Conservation (phyloP, 371 early-diverging fungal genomes). For the Mortierella sp. region DNA sequence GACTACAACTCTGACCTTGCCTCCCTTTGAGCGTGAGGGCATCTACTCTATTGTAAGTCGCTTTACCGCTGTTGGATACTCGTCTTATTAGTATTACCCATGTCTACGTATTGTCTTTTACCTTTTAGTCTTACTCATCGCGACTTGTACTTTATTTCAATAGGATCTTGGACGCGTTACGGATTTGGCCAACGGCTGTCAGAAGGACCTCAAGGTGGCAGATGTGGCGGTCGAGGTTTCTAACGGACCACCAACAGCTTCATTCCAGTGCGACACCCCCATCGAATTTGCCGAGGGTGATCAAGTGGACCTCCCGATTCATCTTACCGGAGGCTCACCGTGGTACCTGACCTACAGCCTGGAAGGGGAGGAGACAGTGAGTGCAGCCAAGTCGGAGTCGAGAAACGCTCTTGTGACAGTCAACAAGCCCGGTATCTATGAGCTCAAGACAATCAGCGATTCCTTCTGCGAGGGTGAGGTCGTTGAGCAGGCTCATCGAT, state of each 20-base stretch:
- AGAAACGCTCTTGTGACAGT: constrained; percentile 44
- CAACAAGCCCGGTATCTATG: constrained; percentile 34
- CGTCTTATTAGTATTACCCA: not conserved
- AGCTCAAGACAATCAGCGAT: constrained; percentile 36
- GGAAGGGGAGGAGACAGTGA: constrained; percentile 17
- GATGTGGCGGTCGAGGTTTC: constrained; percentile 48
- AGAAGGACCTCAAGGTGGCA: constrained; percentile 42
- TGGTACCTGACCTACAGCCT: constrained; percentile 43
- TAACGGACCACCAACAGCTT: constrained; percentile 43
- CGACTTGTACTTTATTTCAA: not conserved
- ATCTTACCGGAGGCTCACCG: constrained; percentile 49
- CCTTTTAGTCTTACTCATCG: not conserved
- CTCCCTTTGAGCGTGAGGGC: constrained; percentile 48
- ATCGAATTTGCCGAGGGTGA: constrained; percentile 48
- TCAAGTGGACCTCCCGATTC: constrained; percentile 33
- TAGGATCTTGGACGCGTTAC: constrained; percentile 49
- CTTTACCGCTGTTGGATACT: too few relatives aligned
- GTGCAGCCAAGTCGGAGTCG: constrained; percentile 15
- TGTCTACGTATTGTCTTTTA: not conserved
- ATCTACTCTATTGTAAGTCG: constrained; percentile 40
- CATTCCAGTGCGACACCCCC: constrained; percentile 44
- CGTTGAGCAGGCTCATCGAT: constrained; percentile 40
- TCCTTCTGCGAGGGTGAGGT: constrained; percentile 46
- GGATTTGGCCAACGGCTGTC: constrained; percentile 45
- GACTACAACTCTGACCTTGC: constrained; percentile 25